Base-by-base conservation (phyloP, 352 stramenopile genomes). In the Phytophthora tentaculata region DNA sequence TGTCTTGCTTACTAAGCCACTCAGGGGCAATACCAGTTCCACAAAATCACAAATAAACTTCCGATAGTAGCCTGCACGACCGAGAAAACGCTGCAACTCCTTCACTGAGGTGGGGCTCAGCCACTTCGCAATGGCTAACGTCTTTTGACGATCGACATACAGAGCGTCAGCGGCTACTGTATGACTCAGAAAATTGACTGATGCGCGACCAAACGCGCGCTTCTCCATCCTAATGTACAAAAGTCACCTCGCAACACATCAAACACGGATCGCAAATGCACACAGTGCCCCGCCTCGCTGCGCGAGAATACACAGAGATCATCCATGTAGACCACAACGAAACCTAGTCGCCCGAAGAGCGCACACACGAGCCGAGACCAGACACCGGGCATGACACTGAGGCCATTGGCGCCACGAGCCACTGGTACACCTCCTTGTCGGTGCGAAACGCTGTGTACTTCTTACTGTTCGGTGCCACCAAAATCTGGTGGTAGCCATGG, bases 401-500 rank as follows among this genome's bases (percentile, higher is more conserved):
- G 17, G 7, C 44, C n/a, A 26, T 50, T 17, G 44, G 44, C 17
- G 44, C 44, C n/a, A 50, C 44, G 44, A 32, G 28, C 9, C 28
- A 32, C 9, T 32, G 28, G 28, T 32, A 32, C 28, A 32, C 28
- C 0, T 32, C 44, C 44, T 50, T 50, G n/a, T 24, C n/a, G 9
- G n/a, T 50, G 10, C 44, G 20, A 50, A 50, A 50, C 20, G 44
- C n/a, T 6, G n/a, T 50, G 17, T 24, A 24, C 44, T 23, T 22
- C 17, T 26, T 22, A 24, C 44, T 23, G 17, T 12, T n/a, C 9
- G 6, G 6, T 12, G 9, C 20, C 3, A 50, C 44, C n/a, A 50
- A n/a, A 8, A 50, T 50, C 44, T 50, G 44, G 24, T 50, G 14
- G n/a, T 26, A 50, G 44, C 44, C 14, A 20, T 50, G 44, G 17